A percentile compares a stretch with the other conserved stretches of the same genome.
Evolutionary conservation across 2,329 filamentous ascomycete genomes (phyloP).

Genomic region (Cordyceps militaris): DNA sequence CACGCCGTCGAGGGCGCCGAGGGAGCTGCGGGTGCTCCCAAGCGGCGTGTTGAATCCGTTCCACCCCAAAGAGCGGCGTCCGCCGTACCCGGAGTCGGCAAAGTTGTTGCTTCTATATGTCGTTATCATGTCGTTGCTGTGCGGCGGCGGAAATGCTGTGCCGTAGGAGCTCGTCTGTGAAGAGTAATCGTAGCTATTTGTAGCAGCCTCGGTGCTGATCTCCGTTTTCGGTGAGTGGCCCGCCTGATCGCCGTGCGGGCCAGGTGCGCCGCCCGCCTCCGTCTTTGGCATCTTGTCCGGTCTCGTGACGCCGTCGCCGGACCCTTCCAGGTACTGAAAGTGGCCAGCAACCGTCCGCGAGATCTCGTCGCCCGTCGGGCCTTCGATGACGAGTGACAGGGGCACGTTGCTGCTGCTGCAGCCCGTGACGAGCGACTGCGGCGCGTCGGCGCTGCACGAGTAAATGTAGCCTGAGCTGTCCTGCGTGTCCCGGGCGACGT

Average conservation of each 20-base stretch:
- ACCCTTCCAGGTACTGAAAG: slow-evolving; percentile 47
- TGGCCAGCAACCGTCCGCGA: slow-evolving; percentile 40
- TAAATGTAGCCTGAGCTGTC: slow-evolving; percentile 60
- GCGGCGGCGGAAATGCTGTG: slow-evolving; percentile 31
- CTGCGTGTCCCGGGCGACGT: slow-evolving; percentile 54
- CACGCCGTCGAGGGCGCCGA: slow-evolving; percentile 34
- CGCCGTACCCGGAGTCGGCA: slow-evolving; percentile 41
- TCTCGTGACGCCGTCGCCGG: slow-evolving; percentile 37
- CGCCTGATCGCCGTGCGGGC: slow-evolving; percentile 31
- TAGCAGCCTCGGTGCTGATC: slow-evolving; percentile 31
- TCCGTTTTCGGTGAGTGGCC: slow-evolving; percentile 36
- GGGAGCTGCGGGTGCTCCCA: slow-evolving; percentile 35
- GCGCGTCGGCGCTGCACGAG: slow-evolving; percentile 64
- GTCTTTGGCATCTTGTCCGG: slow-evolving; percentile 29
- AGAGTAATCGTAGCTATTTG: slow-evolving; percentile 41
- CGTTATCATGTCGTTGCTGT: slow-evolving; percentile 46
- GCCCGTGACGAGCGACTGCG: slow-evolving; percentile 48
- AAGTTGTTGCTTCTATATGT: slow-evolving; percentile 48
- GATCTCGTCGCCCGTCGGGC: slow-evolving; percentile 44
- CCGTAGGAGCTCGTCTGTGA: slow-evolving; percentile 35
- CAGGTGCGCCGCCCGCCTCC: slow-evolving; percentile 31
- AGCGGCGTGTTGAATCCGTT: slow-evolving; percentile 36
- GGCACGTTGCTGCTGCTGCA: slow-evolving; percentile 45
- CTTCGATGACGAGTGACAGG: slow-evolving; percentile 47
- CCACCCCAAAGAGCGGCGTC: slow-evolving; percentile 33